Evolutionary conservation across 164 flowering plant species (phyloP).

Genomic region (Malania oleifera): DNA sequence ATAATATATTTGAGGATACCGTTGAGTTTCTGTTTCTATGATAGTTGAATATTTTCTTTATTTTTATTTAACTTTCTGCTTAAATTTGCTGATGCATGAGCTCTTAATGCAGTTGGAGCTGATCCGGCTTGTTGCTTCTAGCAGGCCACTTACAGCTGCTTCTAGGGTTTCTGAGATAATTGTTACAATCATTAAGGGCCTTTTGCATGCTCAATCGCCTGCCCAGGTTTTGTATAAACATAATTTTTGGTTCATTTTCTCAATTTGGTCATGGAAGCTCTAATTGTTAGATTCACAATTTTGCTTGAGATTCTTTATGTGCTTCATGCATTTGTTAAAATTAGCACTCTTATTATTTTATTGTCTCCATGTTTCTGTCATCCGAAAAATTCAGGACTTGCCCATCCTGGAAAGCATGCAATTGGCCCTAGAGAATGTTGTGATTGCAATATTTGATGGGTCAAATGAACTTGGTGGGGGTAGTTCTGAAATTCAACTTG

Average conservation of each 20-base stretch:
- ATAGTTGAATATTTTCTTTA: neutral
- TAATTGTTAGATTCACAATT: neutral
- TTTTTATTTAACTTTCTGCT: neutral
- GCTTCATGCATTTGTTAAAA: conserved; percentile 2
- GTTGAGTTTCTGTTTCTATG: no score
- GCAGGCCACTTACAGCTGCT: conserved; percentile 73
- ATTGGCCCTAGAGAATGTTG: conserved; percentile 71
- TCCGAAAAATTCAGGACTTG: conserved; percentile 46
- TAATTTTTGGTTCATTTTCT: conserved; percentile 5
- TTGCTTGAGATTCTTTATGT: neutral
- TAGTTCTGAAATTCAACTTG: conserved; percentile 50
- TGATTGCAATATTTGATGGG: conserved; percentile 67
- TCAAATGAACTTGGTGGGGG: conserved; percentile 48
- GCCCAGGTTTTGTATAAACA: conserved; percentile 43
- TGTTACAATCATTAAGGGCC: conserved; percentile 40
- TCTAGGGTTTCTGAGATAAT: conserved; percentile 60
- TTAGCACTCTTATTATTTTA: neutral
- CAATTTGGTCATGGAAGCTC: neutral
- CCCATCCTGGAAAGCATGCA: conserved; percentile 81
- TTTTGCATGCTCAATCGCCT: conserved; percentile 37
- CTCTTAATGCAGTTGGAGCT: conserved; percentile 67
- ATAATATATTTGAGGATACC: no score
- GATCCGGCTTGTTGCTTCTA: conserved; percentile 52
- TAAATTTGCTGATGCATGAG: conserved; percentile 14
- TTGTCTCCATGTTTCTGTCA: neutral